phyloP scores from a whole-genome alignment of 345 rosid genomes.

The Corchorus olitorius region DNA sequence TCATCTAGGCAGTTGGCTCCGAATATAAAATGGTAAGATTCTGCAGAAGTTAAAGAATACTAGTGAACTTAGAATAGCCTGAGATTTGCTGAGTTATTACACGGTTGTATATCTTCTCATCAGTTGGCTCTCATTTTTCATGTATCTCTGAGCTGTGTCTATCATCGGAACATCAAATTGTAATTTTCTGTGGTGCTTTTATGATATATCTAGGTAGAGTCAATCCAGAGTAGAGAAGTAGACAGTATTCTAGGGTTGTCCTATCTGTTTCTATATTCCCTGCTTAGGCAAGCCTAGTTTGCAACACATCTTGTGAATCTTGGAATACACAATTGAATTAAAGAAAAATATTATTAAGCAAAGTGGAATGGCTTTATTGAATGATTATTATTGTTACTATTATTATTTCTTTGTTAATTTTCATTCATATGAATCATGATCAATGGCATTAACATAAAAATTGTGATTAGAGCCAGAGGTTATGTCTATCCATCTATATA shows the following conservation, averaged over 20 bases:
- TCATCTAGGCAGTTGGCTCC: neutral
- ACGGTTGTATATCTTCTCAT: neutral
- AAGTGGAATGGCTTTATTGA: neutral
- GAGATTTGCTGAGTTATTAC: constrained; percentile 4
- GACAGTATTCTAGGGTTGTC: constrained; percentile 1
- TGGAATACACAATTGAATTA: neutral
- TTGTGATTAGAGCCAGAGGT: too few species aligned
- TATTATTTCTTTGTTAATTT: too few species aligned
- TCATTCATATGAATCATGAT: too few species aligned
- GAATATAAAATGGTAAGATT: neutral
- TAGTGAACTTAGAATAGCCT: neutral
- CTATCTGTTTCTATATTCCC: constrained; percentile 5
- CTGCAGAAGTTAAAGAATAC: constrained; percentile 2
- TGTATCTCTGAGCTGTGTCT: neutral
- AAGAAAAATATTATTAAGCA: neutral
- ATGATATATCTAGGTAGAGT: neutral
- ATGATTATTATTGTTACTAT: too few species aligned
- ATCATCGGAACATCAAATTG: neutral
- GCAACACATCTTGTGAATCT: neutral
- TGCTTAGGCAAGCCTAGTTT: neutral
- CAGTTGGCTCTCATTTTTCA: neutral
- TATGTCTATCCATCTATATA: too few species aligned
- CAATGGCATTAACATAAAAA: too few species aligned
- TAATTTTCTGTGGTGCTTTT: neutral
- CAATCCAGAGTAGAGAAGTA: neutral